These are phyloP conservation scores for Kazachstania kunashirensis DNA, from an alignment of 805 yeast genomes.

Conservation along the genomic window DNA sequence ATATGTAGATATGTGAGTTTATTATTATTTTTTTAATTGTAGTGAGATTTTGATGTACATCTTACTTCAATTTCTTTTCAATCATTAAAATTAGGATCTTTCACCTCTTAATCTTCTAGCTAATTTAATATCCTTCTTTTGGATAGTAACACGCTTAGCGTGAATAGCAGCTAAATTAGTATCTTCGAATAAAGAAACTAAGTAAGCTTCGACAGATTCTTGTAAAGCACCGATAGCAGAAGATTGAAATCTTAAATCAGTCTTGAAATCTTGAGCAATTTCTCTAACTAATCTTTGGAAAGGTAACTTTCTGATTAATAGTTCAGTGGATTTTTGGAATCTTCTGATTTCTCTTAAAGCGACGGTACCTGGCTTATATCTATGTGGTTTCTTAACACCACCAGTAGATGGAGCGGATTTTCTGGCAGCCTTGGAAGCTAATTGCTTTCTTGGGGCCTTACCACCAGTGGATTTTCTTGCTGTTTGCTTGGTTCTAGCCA, in stretches of 20 bases:
- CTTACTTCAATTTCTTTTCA: no score
- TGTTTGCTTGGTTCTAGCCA: conserved; percentile 93
- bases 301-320: conserved; percentile 77
- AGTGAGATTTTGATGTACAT: no score
- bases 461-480: conserved; percentile 95
- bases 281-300: conserved; percentile 81
- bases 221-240: conserved; percentile 94
- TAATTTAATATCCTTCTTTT: conserved; percentile 93
- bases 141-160: conserved; percentile 97
- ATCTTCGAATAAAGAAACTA: conserved; percentile 90
- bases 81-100: conserved; percentile 52
- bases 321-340: conserved; percentile 93
- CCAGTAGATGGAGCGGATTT: conserved; percentile 86
- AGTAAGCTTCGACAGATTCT: conserved; percentile 96
- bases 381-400: conserved; percentile 91
- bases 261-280: conserved; percentile 86
- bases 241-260: conserved; percentile 45
- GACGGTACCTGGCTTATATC: conserved; percentile 96
- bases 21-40: no score
- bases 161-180: conserved; percentile 97
- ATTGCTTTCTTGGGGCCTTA: conserved; percentile 91
- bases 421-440: conserved; percentile 89
- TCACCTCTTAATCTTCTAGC: conserved; percentile 97
- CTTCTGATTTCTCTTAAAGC: conserved; percentile 96
- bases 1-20: no score